Base-by-base conservation (phyloP, 2,329 filamentous ascomycete species). In the Nectriaceae sp. region DNA sequence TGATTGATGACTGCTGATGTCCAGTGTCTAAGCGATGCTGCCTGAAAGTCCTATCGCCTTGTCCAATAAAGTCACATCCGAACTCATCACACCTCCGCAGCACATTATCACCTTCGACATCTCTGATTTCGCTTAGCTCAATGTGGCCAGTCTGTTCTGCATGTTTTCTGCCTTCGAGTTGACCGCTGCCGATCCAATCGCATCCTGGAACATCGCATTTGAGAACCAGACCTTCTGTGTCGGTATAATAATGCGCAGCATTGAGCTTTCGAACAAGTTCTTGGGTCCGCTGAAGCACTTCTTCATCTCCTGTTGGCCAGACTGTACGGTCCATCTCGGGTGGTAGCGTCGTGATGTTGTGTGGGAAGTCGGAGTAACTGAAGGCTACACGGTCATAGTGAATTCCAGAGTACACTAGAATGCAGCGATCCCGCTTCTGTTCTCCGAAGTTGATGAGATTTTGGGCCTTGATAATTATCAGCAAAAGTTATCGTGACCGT, bases 331-430 rank as follows among this genome's bases (percentile, higher is more conserved):
- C 93, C 54, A 86, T 82, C 21, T 94, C 88, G 0, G 89, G 83
- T 6, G 86, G 82, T 11, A 82, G 73, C 40, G 80, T 75, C 5
- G 82, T 72, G 49, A 74, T 77, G 38, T 74, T 77, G 57, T 77
- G 76, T 4, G 81, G 83, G 56, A 70, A 78, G 54, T 77, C 79
- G 19, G 76, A 84, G 33, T 80, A 83, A 16, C 84, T 85, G 56
- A 96, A 83, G 1, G 89, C 90, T 50, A 97, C 86, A 5, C 89
- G 87, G 69, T 97, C 93, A 70, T 97, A 97, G 67, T 97, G 92
- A 42, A 97, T 94, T 3, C 91, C 91, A 0, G 88, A 93, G 70
- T 96, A 97, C 1, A 96, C 85, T 20, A 97, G 75, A 21, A 96
- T 84, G 62, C 89, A 92, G 5, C 90, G 79, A 35, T 79, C 81